These are phyloP conservation scores for Penicillium sp. DNA, from an alignment of 2,329 filamentous ascomycete genomes.

Conservation along the genomic window DNA sequence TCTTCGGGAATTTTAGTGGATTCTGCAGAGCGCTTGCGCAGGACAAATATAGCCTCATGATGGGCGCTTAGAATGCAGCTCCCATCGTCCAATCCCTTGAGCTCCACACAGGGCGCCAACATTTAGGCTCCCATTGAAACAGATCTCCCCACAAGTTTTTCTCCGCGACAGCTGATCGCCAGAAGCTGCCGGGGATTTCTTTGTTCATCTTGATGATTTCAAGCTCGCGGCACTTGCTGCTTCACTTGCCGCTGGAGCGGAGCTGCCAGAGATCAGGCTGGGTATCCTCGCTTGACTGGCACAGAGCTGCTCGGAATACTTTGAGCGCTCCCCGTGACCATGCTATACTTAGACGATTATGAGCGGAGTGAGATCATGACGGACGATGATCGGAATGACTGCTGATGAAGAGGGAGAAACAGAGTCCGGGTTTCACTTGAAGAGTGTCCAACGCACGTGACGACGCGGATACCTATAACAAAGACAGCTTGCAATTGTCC, in stretches of 20 bases:
- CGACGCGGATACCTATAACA: neutral
- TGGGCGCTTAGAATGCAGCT: constrained; percentile 34
- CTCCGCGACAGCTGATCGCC: neutral
- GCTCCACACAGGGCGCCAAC: neutral
- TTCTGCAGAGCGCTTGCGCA: constrained; percentile 27
- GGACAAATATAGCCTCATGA: constrained; percentile 33
- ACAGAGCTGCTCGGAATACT: neutral
- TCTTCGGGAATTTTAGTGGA: constrained; percentile 15
- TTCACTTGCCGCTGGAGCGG: constrained; percentile 20
- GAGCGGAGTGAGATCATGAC: neutral
- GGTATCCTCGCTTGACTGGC: constrained; percentile 13
- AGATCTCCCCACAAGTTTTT: neutral
- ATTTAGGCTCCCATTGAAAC: constrained; percentile 12
- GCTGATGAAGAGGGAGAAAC: neutral
- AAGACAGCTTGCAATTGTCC: neutral
- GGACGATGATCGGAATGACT: neutral
- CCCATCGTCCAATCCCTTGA: constrained; percentile 31
- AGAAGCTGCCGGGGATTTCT: neutral
- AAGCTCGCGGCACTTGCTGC: constrained; percentile 19
- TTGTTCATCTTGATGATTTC: constrained; percentile 13
- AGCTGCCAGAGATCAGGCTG: constrained; percentile 6
- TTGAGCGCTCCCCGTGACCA: no score
- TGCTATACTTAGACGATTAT: constrained; percentile 6
- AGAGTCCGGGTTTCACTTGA: neutral
- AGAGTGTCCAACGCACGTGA: neutral